Evolutionary conservation across 1,139 yeast genomes (phyloP).

Genomic region (Blastobotrys raffinosifermentans): DNA sequence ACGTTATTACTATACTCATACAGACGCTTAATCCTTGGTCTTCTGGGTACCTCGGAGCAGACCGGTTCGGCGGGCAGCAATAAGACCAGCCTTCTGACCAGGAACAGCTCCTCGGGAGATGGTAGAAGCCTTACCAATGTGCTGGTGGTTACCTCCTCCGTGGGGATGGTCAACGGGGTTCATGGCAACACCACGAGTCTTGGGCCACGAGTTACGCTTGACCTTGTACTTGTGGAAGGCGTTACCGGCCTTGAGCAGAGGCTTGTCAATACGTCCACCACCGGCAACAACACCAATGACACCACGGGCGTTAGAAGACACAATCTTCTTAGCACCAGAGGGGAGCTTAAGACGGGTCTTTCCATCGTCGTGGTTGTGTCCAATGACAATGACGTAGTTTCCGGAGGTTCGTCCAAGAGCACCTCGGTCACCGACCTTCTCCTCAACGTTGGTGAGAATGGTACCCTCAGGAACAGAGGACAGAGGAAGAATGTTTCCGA

Average conservation of each 20-base stretch:
- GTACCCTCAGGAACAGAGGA: slow-evolving; percentile 99
- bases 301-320: slow-evolving; percentile 97
- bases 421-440: slow-evolving; percentile 99
- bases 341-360: slow-evolving; percentile 99
- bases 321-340: slow-evolving; percentile 96
- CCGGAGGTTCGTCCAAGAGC: slow-evolving; percentile 99
- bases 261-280: slow-evolving; percentile 99
- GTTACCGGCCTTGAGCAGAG: slow-evolving; percentile 99
- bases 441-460: slow-evolving; percentile 96
- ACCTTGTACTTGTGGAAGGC: slow-evolving; percentile 99
- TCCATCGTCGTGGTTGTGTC: slow-evolving; percentile 98
- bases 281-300: slow-evolving; percentile 99
- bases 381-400: slow-evolving; percentile 97
- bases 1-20: not conserved
- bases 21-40: slow-evolving; percentile 60
- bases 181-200: slow-evolving; percentile 99
- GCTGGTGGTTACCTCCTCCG: slow-evolving; percentile 99
- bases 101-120: slow-evolving; percentile 99
- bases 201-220: slow-evolving; percentile 99
- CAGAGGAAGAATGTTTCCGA: slow-evolving; percentile 96
- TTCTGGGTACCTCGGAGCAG: slow-evolving; percentile 99
- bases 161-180: slow-evolving; percentile 99
- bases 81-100: slow-evolving; percentile 99
- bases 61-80: slow-evolving; percentile 99
- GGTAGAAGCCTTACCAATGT: slow-evolving; percentile 99